phyloP scores from a whole-genome alignment of 2,329 filamentous ascomycete genomes.

The Fusarium fujikuroi region DNA sequence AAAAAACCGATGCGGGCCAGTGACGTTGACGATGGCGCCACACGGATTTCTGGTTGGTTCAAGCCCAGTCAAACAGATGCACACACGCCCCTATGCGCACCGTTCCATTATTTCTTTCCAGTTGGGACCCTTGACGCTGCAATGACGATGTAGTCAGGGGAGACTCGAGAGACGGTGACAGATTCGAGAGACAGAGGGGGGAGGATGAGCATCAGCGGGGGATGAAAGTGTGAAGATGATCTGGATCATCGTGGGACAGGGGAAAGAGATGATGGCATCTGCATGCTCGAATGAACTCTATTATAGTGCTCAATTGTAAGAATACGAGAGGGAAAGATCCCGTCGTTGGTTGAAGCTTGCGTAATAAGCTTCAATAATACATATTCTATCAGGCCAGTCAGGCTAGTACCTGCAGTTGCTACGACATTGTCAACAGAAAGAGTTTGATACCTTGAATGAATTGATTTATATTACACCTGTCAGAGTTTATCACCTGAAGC shows the following conservation, averaged over 20 bases:
- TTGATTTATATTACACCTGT: neutral
- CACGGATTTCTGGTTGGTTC: constrained; percentile 34
- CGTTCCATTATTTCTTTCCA: constrained; percentile 7
- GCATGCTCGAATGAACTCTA: constrained; percentile 9
- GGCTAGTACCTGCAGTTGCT: neutral
- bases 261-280: constrained; percentile 20
- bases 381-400: neutral
- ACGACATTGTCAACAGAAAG: neutral
- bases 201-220: constrained; percentile 4
- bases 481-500: neutral
- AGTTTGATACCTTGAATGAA: neutral
- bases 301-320: neutral
- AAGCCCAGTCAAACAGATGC: constrained; percentile 11
- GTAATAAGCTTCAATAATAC: constrained; percentile 4
- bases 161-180: constrained; percentile 14
- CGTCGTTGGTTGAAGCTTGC: neutral
- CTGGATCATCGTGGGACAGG: neutral
- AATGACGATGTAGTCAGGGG: constrained; percentile 42
- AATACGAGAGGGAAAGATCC: neutral
- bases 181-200: neutral
- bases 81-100: constrained; percentile 8
- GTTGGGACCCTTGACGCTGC: constrained; percentile 48
- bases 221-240: neutral
- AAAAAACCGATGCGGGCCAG: constrained; percentile 29
- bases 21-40: constrained; percentile 42